Base-by-base conservation (phyloP, 2,329 filamentous ascomycete genomes). In the Chlorencoelia australis region DNA sequence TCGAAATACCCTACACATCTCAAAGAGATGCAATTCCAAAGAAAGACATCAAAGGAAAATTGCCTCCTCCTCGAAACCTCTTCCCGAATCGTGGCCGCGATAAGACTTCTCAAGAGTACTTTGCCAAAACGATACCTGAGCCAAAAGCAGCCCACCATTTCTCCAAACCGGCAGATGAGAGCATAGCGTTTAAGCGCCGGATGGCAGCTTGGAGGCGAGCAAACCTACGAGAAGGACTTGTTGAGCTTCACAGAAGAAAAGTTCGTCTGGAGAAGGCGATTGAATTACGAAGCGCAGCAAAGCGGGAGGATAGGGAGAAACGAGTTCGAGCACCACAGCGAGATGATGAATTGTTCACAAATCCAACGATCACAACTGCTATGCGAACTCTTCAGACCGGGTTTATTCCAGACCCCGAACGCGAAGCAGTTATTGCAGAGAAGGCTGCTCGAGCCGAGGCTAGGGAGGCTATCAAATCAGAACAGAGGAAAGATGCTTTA, bases 21-120 rank as follows among this genome's bases (percentile, higher is more conserved):
- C 86, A 94, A 48, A 43, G 42, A 20, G 65, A 72, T 48, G 56
- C 56, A 10, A 62, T 59, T 42, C 61, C 53, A 2, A 53, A 59
- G 2, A 59, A 61, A 29, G 48, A 51, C 7, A 59, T 86, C 21
- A 86, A 86, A 58, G 91, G 91, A 49, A 75, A 79, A 39, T 71
- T 98, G 0, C 91, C 91, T 7, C 68, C 86, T 0, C 89, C 91
- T 22, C 79, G 88, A 45, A 71, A 84, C 39, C 64, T 96, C 47
- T 95, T 96, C 64, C 68, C 69, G 4, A 60, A 45, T 19, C 58
- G 67, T 41, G 68, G 69, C 40, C 69, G 67, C 42, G 59, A 68
- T 65, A 89, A 91, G 59, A 62, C 74, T 5, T 65, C 65, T 7
- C 56, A 66, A 21, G 60, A 64, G 21, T 88, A 86, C 62, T 60